A percentile compares a stretch with the other conserved stretches of the same genome.
phyloP scores from a whole-genome alignment of 1,139 yeast species.

The Lizanozyma gosingica region DNA sequence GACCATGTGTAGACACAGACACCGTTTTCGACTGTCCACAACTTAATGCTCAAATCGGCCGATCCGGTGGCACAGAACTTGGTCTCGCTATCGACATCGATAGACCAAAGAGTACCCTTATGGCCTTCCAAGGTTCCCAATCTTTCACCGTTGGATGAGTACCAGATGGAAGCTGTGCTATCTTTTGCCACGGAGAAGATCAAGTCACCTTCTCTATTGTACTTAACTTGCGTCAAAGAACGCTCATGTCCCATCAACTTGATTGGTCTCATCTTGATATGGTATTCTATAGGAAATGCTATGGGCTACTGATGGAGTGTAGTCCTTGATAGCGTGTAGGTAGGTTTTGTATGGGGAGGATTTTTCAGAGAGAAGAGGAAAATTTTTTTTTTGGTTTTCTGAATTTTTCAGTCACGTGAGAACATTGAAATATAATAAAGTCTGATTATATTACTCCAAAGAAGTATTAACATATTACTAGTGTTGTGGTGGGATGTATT shows the following conservation, averaged over 20 bases:
- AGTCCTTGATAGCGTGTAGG: too few relatives aligned
- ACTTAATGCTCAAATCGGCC: slow-evolving; percentile 78
- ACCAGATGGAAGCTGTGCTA: slow-evolving; percentile 85
- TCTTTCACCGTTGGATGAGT: slow-evolving; percentile 91
- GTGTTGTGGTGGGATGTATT: too few relatives aligned
- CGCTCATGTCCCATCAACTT: slow-evolving; percentile 76
- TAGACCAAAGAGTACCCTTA: slow-evolving; percentile 92
- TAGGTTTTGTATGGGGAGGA: neutral
- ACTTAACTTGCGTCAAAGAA: slow-evolving; percentile 85
- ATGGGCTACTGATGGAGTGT: too few relatives aligned
- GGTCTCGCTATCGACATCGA: slow-evolving; percentile 71
- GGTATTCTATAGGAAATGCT: too few relatives aligned
- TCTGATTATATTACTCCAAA: too few relatives aligned
- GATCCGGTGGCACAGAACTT: slow-evolving; percentile 77
- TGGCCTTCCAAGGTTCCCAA: slow-evolving; percentile 85
- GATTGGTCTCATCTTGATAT: slow-evolving; percentile 38
- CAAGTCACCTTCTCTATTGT: slow-evolving; percentile 91
- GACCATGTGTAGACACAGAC: slow-evolving; percentile 67
- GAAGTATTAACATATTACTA: too few relatives aligned
- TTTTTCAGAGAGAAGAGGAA: neutral
- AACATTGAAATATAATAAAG: too few relatives aligned
- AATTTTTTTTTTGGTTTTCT: too few relatives aligned
- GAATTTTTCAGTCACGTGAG: too few relatives aligned
- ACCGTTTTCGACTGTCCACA: slow-evolving; percentile 83
- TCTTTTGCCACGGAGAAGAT: slow-evolving; percentile 91